Percentiles rank a stretch among this genome's conserved stretches.
Conservation (phyloP, 768 basidiomycete species). For the Mycena crocata region DNA sequence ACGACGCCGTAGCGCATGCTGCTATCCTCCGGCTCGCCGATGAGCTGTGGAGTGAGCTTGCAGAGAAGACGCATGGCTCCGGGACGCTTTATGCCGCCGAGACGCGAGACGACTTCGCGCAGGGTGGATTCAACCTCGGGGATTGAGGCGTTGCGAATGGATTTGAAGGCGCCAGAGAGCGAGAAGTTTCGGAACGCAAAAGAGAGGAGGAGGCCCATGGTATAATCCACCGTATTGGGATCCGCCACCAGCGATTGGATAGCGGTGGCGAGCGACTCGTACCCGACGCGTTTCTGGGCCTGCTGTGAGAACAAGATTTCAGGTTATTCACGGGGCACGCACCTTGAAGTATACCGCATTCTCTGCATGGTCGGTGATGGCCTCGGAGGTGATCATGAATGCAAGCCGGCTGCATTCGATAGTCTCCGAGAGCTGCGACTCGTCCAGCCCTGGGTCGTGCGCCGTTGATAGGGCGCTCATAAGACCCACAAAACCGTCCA, state of each 20-base stretch:
- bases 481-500: constrained; percentile 83
- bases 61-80: constrained; percentile 72
- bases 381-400: constrained; percentile 74
- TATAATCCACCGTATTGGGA: constrained; percentile 60
- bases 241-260: constrained; percentile 64
- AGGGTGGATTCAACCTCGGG: constrained; percentile 57
- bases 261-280: constrained; percentile 70
- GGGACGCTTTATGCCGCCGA: constrained; percentile 67
- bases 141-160: constrained; percentile 48
- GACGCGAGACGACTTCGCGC: constrained; percentile 53
- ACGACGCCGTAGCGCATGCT: constrained; percentile 64
- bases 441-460: constrained; percentile 46
- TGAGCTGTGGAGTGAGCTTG: constrained; percentile 54
- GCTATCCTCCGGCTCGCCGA: constrained; percentile 47
- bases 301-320: constrained; percentile 3
- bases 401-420: constrained; percentile 69
- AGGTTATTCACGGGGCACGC: constrained; percentile 37
- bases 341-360: constrained; percentile 80
- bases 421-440: constrained; percentile 51
- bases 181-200: constrained; percentile 76
- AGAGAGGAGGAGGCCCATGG: constrained; percentile 75
- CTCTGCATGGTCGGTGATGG: constrained; percentile 63
- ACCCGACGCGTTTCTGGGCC: constrained; percentile 69
- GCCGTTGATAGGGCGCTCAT: constrained; percentile 79
- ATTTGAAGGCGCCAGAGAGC: constrained; percentile 64